These are phyloP conservation scores for Botrytis cinerea DNA, from an alignment of 2,329 filamentous ascomycete genomes.

Conservation along the genomic window DNA sequence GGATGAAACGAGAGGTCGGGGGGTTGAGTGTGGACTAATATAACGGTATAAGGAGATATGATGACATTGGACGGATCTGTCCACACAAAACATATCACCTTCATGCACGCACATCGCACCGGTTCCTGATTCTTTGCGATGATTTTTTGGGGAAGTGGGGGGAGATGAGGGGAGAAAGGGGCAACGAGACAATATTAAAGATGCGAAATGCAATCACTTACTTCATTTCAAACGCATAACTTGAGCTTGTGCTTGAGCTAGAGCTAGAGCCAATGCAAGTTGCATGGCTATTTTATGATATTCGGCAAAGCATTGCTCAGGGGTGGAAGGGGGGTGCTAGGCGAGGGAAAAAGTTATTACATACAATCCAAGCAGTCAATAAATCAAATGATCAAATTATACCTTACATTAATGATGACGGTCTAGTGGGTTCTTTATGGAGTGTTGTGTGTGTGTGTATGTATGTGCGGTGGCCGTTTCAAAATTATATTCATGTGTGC, in stretches of 20 bases:
- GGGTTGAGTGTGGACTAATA: background rate
- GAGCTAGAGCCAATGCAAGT: background rate
- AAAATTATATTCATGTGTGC: background rate
- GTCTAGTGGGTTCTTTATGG: background rate
- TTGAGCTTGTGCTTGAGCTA: background rate
- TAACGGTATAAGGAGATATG: background rate
- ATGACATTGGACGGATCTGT: background rate
- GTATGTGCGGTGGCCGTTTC: background rate
- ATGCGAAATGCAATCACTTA: background rate
- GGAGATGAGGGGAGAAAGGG: no score
- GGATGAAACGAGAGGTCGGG: background rate
- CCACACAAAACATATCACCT: background rate
- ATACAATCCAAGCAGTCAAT: background rate
- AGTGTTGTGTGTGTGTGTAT: background rate
- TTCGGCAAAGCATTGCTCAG: background rate
- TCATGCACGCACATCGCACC: background rate
- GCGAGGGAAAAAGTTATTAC: background rate
- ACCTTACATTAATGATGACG: background rate
- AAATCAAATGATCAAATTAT: background rate
- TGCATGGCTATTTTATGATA: background rate
- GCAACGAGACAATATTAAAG: background rate
- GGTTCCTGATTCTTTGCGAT: background rate
- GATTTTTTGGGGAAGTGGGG: background rate
- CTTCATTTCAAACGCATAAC: background rate
- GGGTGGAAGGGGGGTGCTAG: background rate